Evolutionary conservation across 805 yeast genomes (phyloP), one percentile per base, ranked within the genome.

Genomic region (Sungouiella thailandica): DNA sequence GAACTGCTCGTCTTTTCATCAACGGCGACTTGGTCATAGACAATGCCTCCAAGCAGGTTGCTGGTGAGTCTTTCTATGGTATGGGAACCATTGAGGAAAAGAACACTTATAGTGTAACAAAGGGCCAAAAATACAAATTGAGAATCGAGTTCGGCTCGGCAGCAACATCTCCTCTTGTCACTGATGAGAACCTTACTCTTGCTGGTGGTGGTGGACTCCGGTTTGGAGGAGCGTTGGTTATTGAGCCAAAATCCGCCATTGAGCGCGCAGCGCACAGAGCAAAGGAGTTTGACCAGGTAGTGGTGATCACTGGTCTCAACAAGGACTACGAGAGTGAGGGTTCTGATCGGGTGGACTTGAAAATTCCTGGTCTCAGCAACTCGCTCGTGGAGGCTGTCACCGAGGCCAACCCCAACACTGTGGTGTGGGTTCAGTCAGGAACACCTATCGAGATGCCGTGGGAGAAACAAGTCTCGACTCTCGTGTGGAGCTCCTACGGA

Each of bases 401-500:
- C 8, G 46, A 41, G 19, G 58, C 49, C n/a, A 54, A 54, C 39
- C 50, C 49, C 25, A 47, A 49, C 28, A 52, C 53, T 7, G 42
- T 53, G 14, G 35, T 54, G 9, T 52, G 53, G 15, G 53, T 52
- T 38, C 59, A 54, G 37, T 49, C 56, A 4, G 59, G 59, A 13
- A 43, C 58, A 8, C 58, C 59, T 10, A 54, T 54, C 8, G 44
- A 49, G 25, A 40, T 54, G 40, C 56, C 58, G 27, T 53, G 57
- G 58, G 36, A 49, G 7, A 14, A 36, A 4, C 35, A 49, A 19
- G 51, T 52, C 5, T 40, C 43, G 8, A 39, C 46, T 20, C 28
- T 53, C 14, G 43, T 53, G 17, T 57, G 52, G 24, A 55, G 57
- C 11, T 53, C 57, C 57, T 53, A 43, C 31, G 57, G 57, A 13